Conservation (phyloP, 2,329 filamentous ascomycete species). For the Xylaria sp. region DNA sequence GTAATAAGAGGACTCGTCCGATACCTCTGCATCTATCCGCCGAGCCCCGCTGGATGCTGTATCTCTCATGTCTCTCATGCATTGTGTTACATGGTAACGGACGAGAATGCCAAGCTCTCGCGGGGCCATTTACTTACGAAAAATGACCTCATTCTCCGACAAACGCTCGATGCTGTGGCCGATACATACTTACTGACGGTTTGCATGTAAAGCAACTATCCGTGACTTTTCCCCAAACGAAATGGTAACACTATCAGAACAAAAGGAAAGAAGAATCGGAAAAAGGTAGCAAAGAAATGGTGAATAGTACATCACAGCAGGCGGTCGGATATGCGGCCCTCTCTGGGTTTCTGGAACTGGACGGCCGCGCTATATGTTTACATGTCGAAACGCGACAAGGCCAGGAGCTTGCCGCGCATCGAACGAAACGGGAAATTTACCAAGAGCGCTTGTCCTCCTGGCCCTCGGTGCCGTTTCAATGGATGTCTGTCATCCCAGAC, state of each 20-base stretch:
- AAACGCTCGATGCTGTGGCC: slow-evolving; percentile 21
- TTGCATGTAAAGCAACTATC: background rate
- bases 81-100: slow-evolving; percentile 14
- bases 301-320: slow-evolving; percentile 5
- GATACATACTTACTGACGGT: slow-evolving; percentile 5
- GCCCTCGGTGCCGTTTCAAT: slow-evolving; percentile 37
- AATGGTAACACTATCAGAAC: background rate
- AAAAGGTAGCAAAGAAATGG: background rate
- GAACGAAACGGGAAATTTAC: slow-evolving; percentile 41
- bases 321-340: slow-evolving; percentile 29
- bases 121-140: slow-evolving; percentile 20
- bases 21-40: slow-evolving; percentile 27
- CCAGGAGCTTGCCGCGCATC: slow-evolving; percentile 38
- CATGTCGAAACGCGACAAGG: slow-evolving; percentile 35
- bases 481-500: slow-evolving; percentile 33
- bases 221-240: background rate
- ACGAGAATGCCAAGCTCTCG: slow-evolving; percentile 32
- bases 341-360: slow-evolving; percentile 40
- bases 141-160: slow-evolving; percentile 13
- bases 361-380: slow-evolving; percentile 33
- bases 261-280: background rate
- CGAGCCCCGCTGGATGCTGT: slow-evolving; percentile 17
- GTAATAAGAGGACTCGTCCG: slow-evolving; percentile 38
- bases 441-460: slow-evolving; percentile 39
- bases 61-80: slow-evolving; percentile 29